Base-by-base conservation (phyloP, 768 basidiomycete species). In the Tylopilus felleus region DNA sequence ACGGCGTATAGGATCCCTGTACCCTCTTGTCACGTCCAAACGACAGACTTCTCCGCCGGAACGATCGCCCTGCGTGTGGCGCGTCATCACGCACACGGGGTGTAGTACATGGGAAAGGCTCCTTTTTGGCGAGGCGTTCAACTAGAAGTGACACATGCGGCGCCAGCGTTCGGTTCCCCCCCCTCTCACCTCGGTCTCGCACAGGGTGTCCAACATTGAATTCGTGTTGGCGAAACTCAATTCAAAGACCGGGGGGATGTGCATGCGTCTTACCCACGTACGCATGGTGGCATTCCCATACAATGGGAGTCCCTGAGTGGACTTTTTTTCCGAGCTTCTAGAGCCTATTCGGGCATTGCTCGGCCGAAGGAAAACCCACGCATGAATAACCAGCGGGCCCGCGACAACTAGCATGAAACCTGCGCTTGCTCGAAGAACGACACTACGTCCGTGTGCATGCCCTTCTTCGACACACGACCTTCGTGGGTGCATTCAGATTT, bases 181-280 rank as follows among this genome's bases (percentile, higher is more conserved):
- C 8, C 5, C 36, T 19, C 36, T 8, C 17, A 12, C 38, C 21
- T 35, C 17, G 13, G 27, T 35, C 33, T 28, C 23, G 25, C 38
- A 29, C 42, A 38, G 46, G 9, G 55, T 17, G 55, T 19, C 29
- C 28, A 25, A 58, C n/a, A 51, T 45, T 56, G 52, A 66, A 63
- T 63, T 58, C 56, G 43, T 48, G 40, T 33, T 51, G 49, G 56
- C 51, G 47, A 56, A 64, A 63, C 64, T 54, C 56, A 39, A 62
- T 55, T 44, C 47, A 21, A 38, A 33, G 31, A 33, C 9, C 13
- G 8, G 31, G 13, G 8, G 3, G 31, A 33, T 12, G 19, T 35
- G 12, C 23, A 8, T 36, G 39, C 43, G 36, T 29, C 36, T 46
- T 52, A 58, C 60, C 43, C 60, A 61, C 60, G n/a, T n/a, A n/a